Conservation (phyloP, 2,329 filamentous ascomycete species). For the Colletotrichum simmondsii region DNA sequence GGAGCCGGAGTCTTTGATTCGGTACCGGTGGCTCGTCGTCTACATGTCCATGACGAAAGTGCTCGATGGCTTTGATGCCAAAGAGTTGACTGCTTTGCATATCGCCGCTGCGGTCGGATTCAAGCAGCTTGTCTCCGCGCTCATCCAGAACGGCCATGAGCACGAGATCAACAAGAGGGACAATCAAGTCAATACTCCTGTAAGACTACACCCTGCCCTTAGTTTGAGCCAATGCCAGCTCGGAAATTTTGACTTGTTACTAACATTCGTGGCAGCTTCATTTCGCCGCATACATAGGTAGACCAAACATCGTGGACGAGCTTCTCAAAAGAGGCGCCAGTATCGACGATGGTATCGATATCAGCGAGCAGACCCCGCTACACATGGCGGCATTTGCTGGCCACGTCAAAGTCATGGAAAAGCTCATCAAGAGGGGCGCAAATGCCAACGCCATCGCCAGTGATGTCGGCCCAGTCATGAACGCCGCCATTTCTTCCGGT, state of each 20-base stretch:
- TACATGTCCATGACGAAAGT: constrained; percentile 44
- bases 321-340: constrained; percentile 45
- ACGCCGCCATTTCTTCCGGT: constrained; percentile 53
- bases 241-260: not conserved
- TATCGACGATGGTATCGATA: constrained; percentile 48
- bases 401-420: constrained; percentile 52
- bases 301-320: constrained; percentile 49
- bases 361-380: constrained; percentile 46
- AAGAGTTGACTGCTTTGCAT: constrained; percentile 48
- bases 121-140: constrained; percentile 47
- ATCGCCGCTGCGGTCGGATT: constrained; percentile 52
- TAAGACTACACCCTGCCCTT: constrained; percentile 37
- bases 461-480: constrained; percentile 48
- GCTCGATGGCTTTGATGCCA: constrained; percentile 43
- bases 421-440: constrained; percentile 49
- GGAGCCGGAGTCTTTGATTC: constrained; percentile 43
- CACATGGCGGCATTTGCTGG: constrained; percentile 52
- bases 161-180: constrained; percentile 47
- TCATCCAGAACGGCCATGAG: constrained; percentile 50
- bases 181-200: constrained; percentile 45
- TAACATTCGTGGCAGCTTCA: constrained; percentile 39
- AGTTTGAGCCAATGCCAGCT: not conserved
- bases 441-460: constrained; percentile 46
- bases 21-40: constrained; percentile 51
- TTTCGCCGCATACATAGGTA: constrained; percentile 43